phyloP scores from a whole-genome alignment of 73 alveolate species.

The Stentor roeselii region DNA sequence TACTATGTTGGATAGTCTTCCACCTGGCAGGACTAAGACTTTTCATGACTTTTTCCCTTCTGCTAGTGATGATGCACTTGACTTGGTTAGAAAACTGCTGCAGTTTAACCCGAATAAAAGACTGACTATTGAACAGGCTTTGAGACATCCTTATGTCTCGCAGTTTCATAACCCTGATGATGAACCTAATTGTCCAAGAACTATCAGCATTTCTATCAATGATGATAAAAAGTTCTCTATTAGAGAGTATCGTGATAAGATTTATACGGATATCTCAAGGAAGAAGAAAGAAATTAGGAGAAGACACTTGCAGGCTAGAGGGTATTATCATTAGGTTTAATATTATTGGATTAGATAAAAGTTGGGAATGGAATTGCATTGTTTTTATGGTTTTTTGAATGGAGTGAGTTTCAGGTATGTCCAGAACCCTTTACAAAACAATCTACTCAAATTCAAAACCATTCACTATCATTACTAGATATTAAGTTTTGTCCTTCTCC shows the following conservation, averaged over 20 bases:
- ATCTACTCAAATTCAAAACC: neutral
- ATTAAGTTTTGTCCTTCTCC: conserved; percentile 25
- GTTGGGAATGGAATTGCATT: neutral
- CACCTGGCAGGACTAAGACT: conserved; percentile 32
- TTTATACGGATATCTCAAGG: conserved; percentile 64
- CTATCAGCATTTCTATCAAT: conserved; percentile 74
- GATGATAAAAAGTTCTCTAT: conserved; percentile 65
- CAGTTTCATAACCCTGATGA: conserved; percentile 82
- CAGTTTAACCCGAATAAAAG: conserved; percentile 75
- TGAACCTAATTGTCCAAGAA: conserved; percentile 74
- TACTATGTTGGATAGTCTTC: conserved; percentile 42
- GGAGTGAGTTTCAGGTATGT: neutral
- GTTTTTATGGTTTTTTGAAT: neutral
- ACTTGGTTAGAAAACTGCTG: conserved; percentile 46
- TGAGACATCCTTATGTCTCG: conserved; percentile 80
- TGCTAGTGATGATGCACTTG: conserved; percentile 53
- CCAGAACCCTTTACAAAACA: neutral
- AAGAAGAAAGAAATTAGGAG: conserved; percentile 74
- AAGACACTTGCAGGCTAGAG: conserved; percentile 43
- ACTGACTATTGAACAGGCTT: conserved; percentile 77
- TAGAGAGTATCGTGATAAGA: conserved; percentile 64
- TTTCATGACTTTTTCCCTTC: conserved; percentile 41
- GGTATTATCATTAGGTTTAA: conserved; percentile 5
- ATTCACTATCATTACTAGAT: neutral
- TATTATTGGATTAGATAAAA: neutral